Percentiles rank a stretch among this genome's conserved stretches.
Conservation (phyloP, 1,284 basidiomycete species). For the Malassezia equina region DNA sequence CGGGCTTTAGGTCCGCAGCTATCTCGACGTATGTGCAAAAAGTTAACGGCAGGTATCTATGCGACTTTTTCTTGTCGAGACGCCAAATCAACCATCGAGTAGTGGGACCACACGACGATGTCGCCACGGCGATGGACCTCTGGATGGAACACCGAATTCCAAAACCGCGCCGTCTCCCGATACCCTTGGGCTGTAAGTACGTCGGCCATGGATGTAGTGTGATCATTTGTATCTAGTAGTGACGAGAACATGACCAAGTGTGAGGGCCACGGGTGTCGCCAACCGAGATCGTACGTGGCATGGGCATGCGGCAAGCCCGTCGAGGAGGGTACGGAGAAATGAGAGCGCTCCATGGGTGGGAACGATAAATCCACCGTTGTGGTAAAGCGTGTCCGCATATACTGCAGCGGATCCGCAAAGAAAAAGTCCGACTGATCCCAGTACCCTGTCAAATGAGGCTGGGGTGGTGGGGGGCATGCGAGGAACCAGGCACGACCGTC, state of each 20-base stretch:
- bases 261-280: slow-evolving; percentile 67
- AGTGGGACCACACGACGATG: slow-evolving; percentile 59
- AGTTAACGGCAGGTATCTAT: not conserved
- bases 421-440: slow-evolving; percentile 75
- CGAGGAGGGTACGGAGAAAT: not conserved
- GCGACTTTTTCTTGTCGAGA: not conserved
- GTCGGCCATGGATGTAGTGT: not conserved
- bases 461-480: slow-evolving; percentile 21
- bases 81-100: slow-evolving; percentile 3
- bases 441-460: slow-evolving; percentile 51
- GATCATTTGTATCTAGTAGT: slow-evolving; percentile 52
- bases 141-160: slow-evolving; percentile 67
- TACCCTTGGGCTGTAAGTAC: slow-evolving; percentile 60
- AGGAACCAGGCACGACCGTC: slow-evolving; percentile 27
- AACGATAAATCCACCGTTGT: slow-evolving; percentile 57
- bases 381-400: slow-evolving; percentile 62
- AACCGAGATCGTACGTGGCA: slow-evolving; percentile 40
- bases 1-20: not conserved
- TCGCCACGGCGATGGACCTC: slow-evolving; percentile 64
- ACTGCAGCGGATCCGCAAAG: slow-evolving; percentile 62
- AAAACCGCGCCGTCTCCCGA: slow-evolving; percentile 57
- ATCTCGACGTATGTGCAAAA: not conserved
- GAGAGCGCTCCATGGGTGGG: slow-evolving; percentile 49
- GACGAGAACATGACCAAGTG: slow-evolving; percentile 70
- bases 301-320: not conserved